These are phyloP conservation scores for Rhizopogon roseolus DNA, from an alignment of 768 basidiomycete species.

Conservation along the genomic window DNA sequence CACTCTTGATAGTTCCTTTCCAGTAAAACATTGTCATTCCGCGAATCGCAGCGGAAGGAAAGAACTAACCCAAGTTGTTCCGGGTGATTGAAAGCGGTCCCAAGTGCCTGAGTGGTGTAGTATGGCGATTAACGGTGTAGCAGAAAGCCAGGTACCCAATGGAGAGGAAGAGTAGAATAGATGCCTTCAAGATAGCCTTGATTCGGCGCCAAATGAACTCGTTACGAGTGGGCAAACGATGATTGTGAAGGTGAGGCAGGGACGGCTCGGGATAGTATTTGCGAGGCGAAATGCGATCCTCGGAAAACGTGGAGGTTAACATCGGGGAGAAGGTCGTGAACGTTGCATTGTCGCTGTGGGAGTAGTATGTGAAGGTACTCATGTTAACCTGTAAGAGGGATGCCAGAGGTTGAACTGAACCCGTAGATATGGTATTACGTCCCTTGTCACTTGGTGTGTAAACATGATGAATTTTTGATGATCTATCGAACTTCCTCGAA, in stretches of 20 bases:
- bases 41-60: background rate
- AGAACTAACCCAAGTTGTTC: constrained; percentile 14
- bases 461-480: no score
- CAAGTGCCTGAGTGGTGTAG: constrained; percentile 20
- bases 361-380: background rate
- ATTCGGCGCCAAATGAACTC: constrained; percentile 7
- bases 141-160: constrained; percentile 25
- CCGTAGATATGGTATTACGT: no score
- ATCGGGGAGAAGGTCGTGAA: no score
- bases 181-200: constrained; percentile 9
- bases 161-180: constrained; percentile 20
- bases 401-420: no score
- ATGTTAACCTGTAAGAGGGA: background rate
- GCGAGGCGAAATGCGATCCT: background rate
- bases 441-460: no score
- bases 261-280: background rate
- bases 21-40: background rate
- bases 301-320: background rate
- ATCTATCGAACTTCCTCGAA: no score
- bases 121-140: constrained; percentile 17
- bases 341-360: background rate
- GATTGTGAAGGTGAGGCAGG: no score
- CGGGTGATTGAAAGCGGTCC: constrained; percentile 17
- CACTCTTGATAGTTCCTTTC: constrained; percentile 22
- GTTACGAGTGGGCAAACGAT: background rate